Evolutionary conservation across 345 rosid species (phyloP), one percentile per base, ranked within the genome.

Genomic region (Litchi chinensis): DNA sequence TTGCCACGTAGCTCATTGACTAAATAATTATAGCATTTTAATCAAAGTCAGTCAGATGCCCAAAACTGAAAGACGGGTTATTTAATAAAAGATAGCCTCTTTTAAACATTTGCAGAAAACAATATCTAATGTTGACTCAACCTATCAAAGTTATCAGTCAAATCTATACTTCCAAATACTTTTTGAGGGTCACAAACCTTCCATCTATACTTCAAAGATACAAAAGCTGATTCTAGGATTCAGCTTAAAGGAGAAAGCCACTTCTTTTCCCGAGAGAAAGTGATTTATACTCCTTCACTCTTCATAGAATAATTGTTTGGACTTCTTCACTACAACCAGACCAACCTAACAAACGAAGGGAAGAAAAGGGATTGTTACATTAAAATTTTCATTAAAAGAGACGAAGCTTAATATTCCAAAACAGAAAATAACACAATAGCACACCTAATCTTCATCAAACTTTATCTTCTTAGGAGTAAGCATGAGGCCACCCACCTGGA

Each of bases 381-480:
- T 64, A 26, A 44, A 32, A 32, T 32, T 32, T 59, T 74, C 60
- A 44, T 62, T 59, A 64, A 46, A 26, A 2, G 13, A 16, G 66
- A 8, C 41, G 26, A 10, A 24, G 15, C 24, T 8, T 16, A 66
- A 28, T 19, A 28, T 12, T 10, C 0, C 5, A 1, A 59, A 24
- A 18, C 11, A 32, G 37, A 32, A 32, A 32, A 32, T 32, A 32
- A 32, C 37, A 2, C 37, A 3, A 79, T 52, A 32, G 43, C 71
- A 50, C 32, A 71, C 76, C 71, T 88, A 91, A 48, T 89, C 93
- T 82, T 89, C 88, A 75, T 85, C 85, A 76, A 95, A 95, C 88
- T 88, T 91, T 48, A 93, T 91, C 94, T 87, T 95, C 90, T 93
- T 93, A 0, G 97, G 91, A 15, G 86, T 77, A 56, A 89, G 85